phyloP scores from a whole-genome alignment of 2,329 filamentous ascomycete species.

The Cercospora citrullina region DNA sequence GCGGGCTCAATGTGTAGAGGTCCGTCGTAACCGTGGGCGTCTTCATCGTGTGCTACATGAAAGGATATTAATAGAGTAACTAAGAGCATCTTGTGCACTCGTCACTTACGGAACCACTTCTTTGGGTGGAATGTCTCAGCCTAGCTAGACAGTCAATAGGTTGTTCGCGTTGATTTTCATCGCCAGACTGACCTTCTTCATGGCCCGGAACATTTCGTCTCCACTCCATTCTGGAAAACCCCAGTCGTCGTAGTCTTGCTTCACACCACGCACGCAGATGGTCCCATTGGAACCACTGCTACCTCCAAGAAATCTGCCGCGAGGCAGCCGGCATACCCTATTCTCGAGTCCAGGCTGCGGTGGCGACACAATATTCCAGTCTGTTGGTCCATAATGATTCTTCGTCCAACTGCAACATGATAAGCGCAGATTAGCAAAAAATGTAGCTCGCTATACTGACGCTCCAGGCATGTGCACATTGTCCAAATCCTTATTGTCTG shows the following conservation, averaged over 20 bases:
- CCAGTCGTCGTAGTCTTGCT: conserved; percentile 45
- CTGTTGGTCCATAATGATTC: conserved; percentile 46
- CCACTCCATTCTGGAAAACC: conserved; percentile 34
- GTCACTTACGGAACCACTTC: conserved; percentile 30
- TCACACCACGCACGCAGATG: conserved; percentile 46
- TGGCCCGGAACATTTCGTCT: conserved; percentile 35
- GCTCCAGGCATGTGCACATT: conserved; percentile 51
- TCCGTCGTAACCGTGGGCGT: conserved; percentile 30
- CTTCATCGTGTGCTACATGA: conserved; percentile 20
- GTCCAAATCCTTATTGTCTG: conserved; percentile 42
- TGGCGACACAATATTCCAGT: conserved; percentile 49
- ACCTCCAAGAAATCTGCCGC: conserved; percentile 48
- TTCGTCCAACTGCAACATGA: conserved; percentile 41
- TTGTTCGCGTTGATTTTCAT: background rate
- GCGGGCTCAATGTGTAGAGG: conserved; percentile 42
- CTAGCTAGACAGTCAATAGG: conserved; percentile 14
- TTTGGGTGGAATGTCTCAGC: conserved; percentile 32
- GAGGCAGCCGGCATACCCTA: conserved; percentile 46
- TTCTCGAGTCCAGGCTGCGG: conserved; percentile 44
- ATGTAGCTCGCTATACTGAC: conserved; percentile 26
- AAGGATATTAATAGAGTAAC: background rate
- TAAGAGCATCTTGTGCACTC: conserved; percentile 18
- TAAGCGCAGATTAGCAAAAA: background rate
- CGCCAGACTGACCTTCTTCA: conserved; percentile 28
- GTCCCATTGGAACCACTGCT: conserved; percentile 49